These are phyloP conservation scores for Starmerella geochares DNA, from an alignment of 805 yeast species.

Conservation along the genomic window DNA sequence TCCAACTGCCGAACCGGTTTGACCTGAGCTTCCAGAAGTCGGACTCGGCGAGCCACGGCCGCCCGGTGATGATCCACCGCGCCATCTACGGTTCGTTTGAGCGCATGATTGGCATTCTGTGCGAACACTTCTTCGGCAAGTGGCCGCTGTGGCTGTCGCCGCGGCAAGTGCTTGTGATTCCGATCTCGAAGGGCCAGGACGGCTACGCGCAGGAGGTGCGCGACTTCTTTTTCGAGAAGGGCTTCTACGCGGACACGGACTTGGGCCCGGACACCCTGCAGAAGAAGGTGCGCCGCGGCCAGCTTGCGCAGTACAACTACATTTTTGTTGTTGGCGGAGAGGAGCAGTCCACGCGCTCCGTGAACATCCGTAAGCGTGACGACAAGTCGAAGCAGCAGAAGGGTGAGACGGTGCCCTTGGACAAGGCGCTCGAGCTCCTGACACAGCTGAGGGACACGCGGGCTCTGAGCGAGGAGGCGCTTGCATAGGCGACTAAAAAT, in stretches of 20 bases:
- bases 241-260: conserved; percentile 88
- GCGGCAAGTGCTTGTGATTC: conserved; percentile 90
- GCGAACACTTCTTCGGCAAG: conserved; percentile 96
- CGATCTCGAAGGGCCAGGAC: conserved; percentile 88
- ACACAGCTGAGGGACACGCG: conserved; percentile 56
- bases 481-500: background rate
- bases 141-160: conserved; percentile 99
- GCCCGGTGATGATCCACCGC: conserved; percentile 99
- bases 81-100: conserved; percentile 97
- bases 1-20: conserved; percentile 93
- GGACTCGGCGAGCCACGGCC: conserved; percentile 37
- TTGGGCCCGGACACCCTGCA: conserved; percentile 90
- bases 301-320: conserved; percentile 86
- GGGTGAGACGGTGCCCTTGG: conserved; percentile 64
- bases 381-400: conserved; percentile 86
- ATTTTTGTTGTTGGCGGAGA: conserved; percentile 95
- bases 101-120: conserved; percentile 97
- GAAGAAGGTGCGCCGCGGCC: conserved; percentile 97
- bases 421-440: conserved; percentile 61
- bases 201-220: conserved; percentile 82
- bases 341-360: conserved; percentile 68
- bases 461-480: conserved; percentile 38
- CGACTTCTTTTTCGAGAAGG: conserved; percentile 50
- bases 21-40: conserved; percentile 69
- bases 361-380: conserved; percentile 95